Percentiles rank a stretch among this genome's conserved stretches.
Evolutionary conservation across 164 flowering plant genomes (phyloP).

Genomic region (Houttuynia cordata): DNA sequence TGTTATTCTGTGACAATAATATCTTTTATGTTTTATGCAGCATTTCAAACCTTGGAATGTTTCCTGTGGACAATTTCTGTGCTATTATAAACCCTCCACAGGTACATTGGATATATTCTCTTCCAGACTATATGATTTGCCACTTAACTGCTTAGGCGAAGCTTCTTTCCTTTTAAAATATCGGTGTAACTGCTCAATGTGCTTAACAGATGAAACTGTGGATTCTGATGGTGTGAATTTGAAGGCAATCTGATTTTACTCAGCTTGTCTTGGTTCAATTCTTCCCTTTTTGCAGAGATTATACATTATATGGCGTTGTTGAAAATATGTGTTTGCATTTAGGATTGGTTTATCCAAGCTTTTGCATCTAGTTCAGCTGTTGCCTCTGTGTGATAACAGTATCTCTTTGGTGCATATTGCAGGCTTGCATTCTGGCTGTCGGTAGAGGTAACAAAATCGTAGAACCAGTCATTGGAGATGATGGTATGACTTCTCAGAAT

Average conservation of each 20-base stretch:
- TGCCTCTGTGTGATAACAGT: background rate
- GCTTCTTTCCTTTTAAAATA: background rate
- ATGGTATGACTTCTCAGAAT: constrained; percentile 43
- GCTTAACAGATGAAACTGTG: background rate
- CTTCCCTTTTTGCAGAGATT: background rate
- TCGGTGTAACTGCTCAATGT: background rate
- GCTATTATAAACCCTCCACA: constrained; percentile 99
- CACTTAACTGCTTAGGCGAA: background rate
- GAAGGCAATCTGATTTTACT: background rate
- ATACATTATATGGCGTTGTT: background rate
- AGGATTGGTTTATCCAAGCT: background rate
- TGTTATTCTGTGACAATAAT: background rate
- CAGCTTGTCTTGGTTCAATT: background rate
- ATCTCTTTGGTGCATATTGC: constrained; percentile 9
- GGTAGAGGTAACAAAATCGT: constrained; percentile 92
- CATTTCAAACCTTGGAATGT: constrained; percentile 99
- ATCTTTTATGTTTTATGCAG: constrained; percentile 42
- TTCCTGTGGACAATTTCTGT: constrained; percentile 89
- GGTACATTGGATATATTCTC: constrained; percentile 23
- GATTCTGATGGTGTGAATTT: background rate
- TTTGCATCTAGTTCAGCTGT: background rate
- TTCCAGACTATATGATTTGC: background rate
- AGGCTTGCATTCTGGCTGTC: constrained; percentile 95
- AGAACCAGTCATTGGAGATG: constrained; percentile 49
- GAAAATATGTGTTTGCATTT: too few species aligned